Conservation (phyloP, 2,329 filamentous ascomycete species). For the Cladobotryum protrusum region DNA sequence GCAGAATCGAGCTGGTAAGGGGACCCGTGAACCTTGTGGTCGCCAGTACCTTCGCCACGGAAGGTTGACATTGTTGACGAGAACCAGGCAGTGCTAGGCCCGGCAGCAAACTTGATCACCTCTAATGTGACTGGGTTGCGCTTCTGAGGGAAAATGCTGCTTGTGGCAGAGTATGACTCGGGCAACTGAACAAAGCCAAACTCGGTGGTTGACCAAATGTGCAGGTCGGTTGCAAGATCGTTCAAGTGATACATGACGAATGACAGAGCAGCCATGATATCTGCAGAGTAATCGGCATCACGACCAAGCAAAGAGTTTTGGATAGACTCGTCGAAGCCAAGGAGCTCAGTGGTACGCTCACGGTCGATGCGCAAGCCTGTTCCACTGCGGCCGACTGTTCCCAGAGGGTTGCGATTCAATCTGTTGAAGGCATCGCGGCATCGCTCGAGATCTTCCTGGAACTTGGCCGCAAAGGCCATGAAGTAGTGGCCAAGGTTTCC, state of each 20-base stretch:
- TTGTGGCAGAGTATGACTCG: conserved; percentile 9
- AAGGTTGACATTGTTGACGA: too few species aligned
- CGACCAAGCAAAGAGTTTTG: not conserved
- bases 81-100: not conserved
- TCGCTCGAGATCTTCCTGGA: not conserved
- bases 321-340: not conserved
- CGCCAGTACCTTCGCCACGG: too few species aligned
- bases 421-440: not conserved
- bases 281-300: conserved; percentile 4
- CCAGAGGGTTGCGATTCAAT: too few species aligned
- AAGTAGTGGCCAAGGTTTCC: conserved; percentile 11
- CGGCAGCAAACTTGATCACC: conserved; percentile 5
- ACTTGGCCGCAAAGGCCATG: not conserved
- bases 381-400: too few species aligned
- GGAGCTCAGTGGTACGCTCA: not conserved
- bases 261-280: conserved; percentile 4
- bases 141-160: conserved; percentile 14
- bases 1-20: too few species aligned
- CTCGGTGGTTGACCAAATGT: conserved; percentile 10
- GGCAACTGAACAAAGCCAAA: conserved; percentile 9
- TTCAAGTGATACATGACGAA: conserved; percentile 8
- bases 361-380: too few species aligned
- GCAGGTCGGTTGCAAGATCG: conserved; percentile 9
- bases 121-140: conserved; percentile 11
- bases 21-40: too few species aligned